Evolutionary conservation across 805 yeast genomes (phyloP), one percentile per base, ranked within the genome.

Genomic region (Vanderwaltozyma tropicalis): DNA sequence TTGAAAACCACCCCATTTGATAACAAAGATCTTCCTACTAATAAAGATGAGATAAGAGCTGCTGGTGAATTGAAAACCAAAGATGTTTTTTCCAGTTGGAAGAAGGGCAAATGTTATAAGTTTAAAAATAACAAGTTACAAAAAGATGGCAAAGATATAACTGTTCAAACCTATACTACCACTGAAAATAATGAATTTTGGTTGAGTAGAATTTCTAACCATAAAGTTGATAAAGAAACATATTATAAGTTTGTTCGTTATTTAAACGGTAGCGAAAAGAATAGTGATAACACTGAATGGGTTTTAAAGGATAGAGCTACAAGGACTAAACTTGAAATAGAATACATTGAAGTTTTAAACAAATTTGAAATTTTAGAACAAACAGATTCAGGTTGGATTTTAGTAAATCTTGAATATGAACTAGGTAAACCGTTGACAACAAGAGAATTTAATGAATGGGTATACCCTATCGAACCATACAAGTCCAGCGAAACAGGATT

Each of bases 371-470:
- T 51, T 2, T 34, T 47, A 8, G 37, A 44, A 7, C 50, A 42
- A 22, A 53, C 40, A 8, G 39, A 39, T 1, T 20, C 41, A 17
- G 52, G 52, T 16, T 62, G 64, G 63, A 54, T 52, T 1, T 43
- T 52, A 3, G 57, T 59, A 17, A 49, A 54, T 38, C 50, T 60
- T n/a, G 51, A 55, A 34, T 66, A 66, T 44, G 61, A 62, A 27
- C 43, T 66, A 17, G 65, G 66, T 5, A 53, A 57, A 11, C 60
- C 66, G 5, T 44, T 64, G 25, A 49, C 53, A 4, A 57, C 63
- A 1, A 46, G 70, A 28, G 65, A 61, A 33, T 66, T 66, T 45
- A 55, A 56, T 41, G 62, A 62, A 32, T 60, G 57, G 57, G 55
- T 58, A 16, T 52, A 62, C 41, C 50, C 61, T 8, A 41, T 53